Conservation (phyloP, 2,329 filamentous ascomycete species). For the Alternaria metachromatica region DNA sequence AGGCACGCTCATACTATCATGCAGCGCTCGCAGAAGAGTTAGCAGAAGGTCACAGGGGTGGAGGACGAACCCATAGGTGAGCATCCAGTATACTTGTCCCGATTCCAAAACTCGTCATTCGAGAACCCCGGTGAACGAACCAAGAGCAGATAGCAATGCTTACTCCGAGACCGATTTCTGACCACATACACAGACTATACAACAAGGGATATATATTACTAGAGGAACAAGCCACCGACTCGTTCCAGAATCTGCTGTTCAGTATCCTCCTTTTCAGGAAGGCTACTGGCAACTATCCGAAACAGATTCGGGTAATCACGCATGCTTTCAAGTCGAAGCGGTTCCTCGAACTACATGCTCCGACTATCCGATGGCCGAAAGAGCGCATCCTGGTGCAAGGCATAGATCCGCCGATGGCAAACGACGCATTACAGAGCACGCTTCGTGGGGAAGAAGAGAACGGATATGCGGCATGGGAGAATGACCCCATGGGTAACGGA, state of each 20-base stretch:
- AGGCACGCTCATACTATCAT: conserved; percentile 47
- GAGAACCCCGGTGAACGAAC: background rate
- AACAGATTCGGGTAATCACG: conserved; percentile 52
- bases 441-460: conserved; percentile 45
- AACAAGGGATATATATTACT: conserved; percentile 56
- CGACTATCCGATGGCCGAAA: conserved; percentile 53
- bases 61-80: conserved; percentile 26
- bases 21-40: conserved; percentile 38
- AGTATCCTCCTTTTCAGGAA: conserved; percentile 66
- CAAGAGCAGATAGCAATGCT: background rate
- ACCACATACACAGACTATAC: conserved; percentile 33
- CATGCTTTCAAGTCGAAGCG: conserved; percentile 57
- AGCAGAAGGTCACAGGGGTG: conserved; percentile 27
- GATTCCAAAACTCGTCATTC: too few species aligned
- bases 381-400: conserved; percentile 52
- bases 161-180: background rate
- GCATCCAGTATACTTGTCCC: too few species aligned
- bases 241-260: conserved; percentile 84
- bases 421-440: conserved; percentile 44
- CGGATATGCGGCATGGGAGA: conserved; percentile 48
- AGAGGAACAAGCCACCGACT: conserved; percentile 80
- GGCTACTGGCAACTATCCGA: conserved; percentile 50
- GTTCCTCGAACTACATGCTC: conserved; percentile 51
- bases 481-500: conserved; percentile 50
- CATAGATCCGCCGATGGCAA: conserved; percentile 54